Evolutionary conservation across 2,329 filamentous ascomycete genomes (phyloP).

Genomic region (Fusarium anthophilum): DNA sequence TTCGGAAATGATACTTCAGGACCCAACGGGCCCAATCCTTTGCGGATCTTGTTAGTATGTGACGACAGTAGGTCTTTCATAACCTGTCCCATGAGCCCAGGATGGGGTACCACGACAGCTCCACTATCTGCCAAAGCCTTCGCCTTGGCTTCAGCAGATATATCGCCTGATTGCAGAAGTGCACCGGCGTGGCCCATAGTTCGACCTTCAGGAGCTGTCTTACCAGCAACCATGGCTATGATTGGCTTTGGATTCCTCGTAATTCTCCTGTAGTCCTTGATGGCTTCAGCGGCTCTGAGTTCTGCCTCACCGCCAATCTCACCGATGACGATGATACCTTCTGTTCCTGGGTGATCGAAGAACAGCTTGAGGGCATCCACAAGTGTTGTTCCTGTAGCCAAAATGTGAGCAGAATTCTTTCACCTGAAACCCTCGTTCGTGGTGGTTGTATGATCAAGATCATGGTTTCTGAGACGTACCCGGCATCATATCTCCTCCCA

Average conservation of each 20-base stretch:
- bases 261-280: slow-evolving; percentile 65
- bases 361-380: slow-evolving; percentile 75
- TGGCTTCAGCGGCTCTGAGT: slow-evolving; percentile 76
- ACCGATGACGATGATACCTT: slow-evolving; percentile 76
- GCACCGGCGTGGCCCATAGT: slow-evolving; percentile 81
- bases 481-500: slow-evolving; percentile 79
- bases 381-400: slow-evolving; percentile 64
- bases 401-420: not conserved
- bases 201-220: slow-evolving; percentile 66
- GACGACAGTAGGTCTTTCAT: slow-evolving; percentile 47
- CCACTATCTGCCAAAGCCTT: slow-evolving; percentile 48
- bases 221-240: slow-evolving; percentile 72
- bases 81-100: slow-evolving; percentile 48
- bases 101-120: slow-evolving; percentile 50
- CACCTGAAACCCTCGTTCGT: accelerated
- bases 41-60: not conserved
- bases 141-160: slow-evolving; percentile 47
- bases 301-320: slow-evolving; percentile 78
- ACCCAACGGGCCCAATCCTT: not conserved
- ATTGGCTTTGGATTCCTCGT: slow-evolving; percentile 70
- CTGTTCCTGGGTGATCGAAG: slow-evolving; percentile 72
- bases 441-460: not conserved
- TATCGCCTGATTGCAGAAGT: slow-evolving; percentile 52
- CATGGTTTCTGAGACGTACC: slow-evolving; percentile 49
- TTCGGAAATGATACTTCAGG: not conserved